Conservation (phyloP, 225 moss, liverwort and hornwort genomes). For the Sphagnum contortum region DNA sequence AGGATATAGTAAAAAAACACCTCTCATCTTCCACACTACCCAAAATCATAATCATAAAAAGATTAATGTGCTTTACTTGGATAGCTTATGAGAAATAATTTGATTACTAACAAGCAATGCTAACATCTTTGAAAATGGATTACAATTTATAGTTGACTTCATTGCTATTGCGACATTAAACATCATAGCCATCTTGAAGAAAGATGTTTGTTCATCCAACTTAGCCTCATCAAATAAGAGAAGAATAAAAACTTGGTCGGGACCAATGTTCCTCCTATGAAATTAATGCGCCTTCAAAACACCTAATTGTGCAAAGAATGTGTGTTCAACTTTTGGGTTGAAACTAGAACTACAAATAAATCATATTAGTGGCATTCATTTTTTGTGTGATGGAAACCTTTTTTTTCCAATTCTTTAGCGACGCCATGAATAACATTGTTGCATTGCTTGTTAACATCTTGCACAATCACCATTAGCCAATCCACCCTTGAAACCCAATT, state of each 20-base stretch:
- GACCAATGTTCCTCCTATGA: too few relatives aligned
- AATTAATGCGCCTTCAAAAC: too few relatives aligned
- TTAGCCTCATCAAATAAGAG: too few relatives aligned
- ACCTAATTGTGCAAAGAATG: too few relatives aligned
- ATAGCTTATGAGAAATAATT: background rate
- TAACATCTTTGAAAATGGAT: background rate
- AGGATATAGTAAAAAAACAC: background rate
- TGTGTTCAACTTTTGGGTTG: too few relatives aligned
- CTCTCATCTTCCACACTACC: conserved; percentile 1
- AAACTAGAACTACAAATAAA: background rate
- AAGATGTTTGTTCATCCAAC: background rate
- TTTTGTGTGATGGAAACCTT: background rate
- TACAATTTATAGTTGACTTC: background rate
- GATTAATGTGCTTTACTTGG: background rate
- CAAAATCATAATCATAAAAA: background rate
- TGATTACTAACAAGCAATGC: background rate
- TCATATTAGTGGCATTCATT: background rate
- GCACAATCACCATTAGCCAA: background rate
- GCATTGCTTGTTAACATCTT: background rate
- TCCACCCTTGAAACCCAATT: conserved; percentile 1
- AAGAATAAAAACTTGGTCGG: too few relatives aligned
- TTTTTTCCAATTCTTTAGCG: background rate
- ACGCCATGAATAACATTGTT: background rate
- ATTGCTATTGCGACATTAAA: background rate
- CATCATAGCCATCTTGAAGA: background rate